Evolutionary conservation across 345 rosid species (phyloP).

Genomic region (Boechera retrofracta): DNA sequence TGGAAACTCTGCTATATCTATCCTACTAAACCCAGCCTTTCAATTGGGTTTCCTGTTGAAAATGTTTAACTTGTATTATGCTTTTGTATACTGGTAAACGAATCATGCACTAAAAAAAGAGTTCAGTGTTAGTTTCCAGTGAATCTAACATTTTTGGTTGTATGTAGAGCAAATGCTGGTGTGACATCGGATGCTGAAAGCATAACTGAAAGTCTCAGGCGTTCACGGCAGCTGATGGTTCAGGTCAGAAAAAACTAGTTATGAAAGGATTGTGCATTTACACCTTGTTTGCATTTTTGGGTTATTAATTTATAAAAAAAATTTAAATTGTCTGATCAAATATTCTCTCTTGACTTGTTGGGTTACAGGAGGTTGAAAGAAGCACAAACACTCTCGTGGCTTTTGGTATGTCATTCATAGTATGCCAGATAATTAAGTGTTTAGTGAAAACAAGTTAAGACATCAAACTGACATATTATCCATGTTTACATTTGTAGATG

Average conservation of each 20-base stretch:
- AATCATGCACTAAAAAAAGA: not conserved
- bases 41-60: not conserved
- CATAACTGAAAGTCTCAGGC: conserved; percentile 96
- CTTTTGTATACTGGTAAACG: not conserved
- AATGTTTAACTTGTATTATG: not conserved
- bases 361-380: conserved; percentile 90
- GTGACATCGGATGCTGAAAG: conserved; percentile 96
- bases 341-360: conserved; percentile 16
- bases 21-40: not conserved
- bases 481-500: conserved; percentile 55
- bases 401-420: conserved; percentile 64
- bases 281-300: not conserved
- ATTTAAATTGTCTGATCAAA: conserved; percentile 9
- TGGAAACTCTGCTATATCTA: not conserved
- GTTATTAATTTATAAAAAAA: not conserved
- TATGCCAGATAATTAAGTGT: not conserved
- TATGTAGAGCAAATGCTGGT: conserved; percentile 85
- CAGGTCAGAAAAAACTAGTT: conserved; percentile 58
- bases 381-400: conserved; percentile 78
- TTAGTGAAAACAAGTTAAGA: conserved; percentile 23
- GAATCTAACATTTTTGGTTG: conserved; percentile 16
- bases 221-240: conserved; percentile 93
- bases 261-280: conserved; percentile 2
- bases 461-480: not conserved
- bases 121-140: conserved; percentile 6